Evolutionary conservation across 148 eudicot genomes (phyloP).

Genomic region (Rheum nobile): DNA sequence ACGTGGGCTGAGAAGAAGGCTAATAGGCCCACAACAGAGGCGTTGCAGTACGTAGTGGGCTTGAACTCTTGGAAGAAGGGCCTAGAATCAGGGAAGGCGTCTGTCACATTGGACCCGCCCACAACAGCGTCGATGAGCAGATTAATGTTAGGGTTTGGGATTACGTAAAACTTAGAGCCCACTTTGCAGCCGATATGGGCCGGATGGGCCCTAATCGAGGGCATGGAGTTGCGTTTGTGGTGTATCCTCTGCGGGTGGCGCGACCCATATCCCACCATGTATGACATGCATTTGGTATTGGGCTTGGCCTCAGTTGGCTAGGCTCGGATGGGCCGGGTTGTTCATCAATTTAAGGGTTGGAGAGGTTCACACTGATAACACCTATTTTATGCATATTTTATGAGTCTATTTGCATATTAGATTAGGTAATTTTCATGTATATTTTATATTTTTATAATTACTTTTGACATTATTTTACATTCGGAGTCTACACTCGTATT

Average conservation of each 20-base stretch:
- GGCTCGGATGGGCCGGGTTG: no score
- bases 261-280: constrained; percentile 92
- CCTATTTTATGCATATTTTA: no score
- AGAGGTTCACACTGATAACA: no score
- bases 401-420: no score
- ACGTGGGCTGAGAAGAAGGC: constrained; percentile 68
- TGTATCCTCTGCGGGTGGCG: constrained; percentile 77
- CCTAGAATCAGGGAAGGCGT: constrained; percentile 83
- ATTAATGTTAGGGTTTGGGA: constrained; percentile 78
- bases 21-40: constrained; percentile 83
- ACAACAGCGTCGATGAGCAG: constrained; percentile 80
- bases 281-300: no score
- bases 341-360: no score
- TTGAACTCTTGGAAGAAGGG: constrained; percentile 75
- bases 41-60: constrained; percentile 93
- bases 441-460: no score
- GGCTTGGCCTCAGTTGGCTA: no score
- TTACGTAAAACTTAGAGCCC: constrained; percentile 53
- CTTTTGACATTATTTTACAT: no score
- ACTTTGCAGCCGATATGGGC: constrained; percentile 65
- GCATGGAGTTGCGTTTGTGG: constrained; percentile 76
- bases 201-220: no score
- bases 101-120: constrained; percentile 81
- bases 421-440: no score
- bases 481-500: no score